Base-by-base conservation (phyloP, 164 flowering plant species). In the Magnolia officinalis region DNA sequence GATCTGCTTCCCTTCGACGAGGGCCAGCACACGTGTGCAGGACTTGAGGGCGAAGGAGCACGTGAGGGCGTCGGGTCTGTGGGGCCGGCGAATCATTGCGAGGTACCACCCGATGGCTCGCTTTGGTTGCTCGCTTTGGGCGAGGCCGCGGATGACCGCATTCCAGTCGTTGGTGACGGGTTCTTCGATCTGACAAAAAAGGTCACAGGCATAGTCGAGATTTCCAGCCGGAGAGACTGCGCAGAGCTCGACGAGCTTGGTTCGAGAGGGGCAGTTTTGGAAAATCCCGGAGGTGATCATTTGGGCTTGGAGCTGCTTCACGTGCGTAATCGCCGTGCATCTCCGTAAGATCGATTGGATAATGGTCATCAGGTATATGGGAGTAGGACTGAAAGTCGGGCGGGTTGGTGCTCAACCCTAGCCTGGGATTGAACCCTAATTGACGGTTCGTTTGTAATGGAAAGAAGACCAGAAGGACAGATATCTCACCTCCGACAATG, bases 41-140 rank as follows among this genome's bases (percentile, higher is more conserved):
- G 97, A 97, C 76, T 91, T 89, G 80, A 95, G 88, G 26, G 86
- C 82, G 78, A 93, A 93, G 5, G 97, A 93, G 86, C 91, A 90
- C 0, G 98, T 88, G 70, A 95, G 88, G 2, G 98, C 96, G 78
- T 95, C 98, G 20, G 87, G 90, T 50, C 74, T 82, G 63, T 65
- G 71, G 0, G 82, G 49, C 6, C 65, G 70, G 19, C 84, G 86
- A 10, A 58, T 70, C 89, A 89, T 86, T 73, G 82, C 10, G 63
- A 77, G 78, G 80, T 80, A 91, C 75, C 77, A 83, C 0, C 77
- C 6, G 78, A 92, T 8, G 72, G 99, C 91, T 6, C 58, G 16
- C 59, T 73, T 75, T 67, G 99, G 99, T 16, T 81, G 72, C 21
- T 79, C 77, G 83, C 90, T 77, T 7, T 67, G 83, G 63, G 93